Evolutionary conservation across 1,284 basidiomycete species (phyloP), one percentile per base, ranked within the genome.

Genomic region (Schizopora paradoxa): DNA sequence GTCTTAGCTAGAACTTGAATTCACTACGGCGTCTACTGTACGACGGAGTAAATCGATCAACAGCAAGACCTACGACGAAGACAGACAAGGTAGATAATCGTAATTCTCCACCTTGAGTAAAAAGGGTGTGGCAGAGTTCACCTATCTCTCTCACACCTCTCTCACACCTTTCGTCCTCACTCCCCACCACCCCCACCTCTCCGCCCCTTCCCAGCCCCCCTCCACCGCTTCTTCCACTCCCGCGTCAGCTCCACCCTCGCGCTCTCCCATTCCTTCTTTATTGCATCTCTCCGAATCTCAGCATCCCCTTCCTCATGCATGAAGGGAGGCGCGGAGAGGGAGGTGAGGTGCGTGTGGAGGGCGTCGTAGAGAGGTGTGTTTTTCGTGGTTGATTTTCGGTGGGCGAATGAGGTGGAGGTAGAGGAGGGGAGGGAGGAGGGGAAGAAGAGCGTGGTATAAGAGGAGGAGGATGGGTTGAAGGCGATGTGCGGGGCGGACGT

Each of bases 191-290:
- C 71, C 55, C 76, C 70, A 41, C 85, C 67, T 52, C 76, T 72
- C 56, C 74, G 76, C 31, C 79, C 68, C 59, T 85, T 85, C 45
- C 73, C 74, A n/a, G 86, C 89, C 60, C 92, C 89, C 46, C 84
- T 76, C 62, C 78, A 79, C 29, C 84, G 66, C 56, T 78, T 76
- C 67, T 91, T 92, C 86, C 86, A 93, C 45, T 79, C 86, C 47
- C 66, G 70, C 39, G 90, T 92, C 60, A 91, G 64, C 45, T 82
- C 79, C 1, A 72, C 70, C 58, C 82, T 83, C 32, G 72, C 67
- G 21, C 69, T 74, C 58, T 90, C 83, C 90, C 90, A 93, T 34
- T 73, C 65, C 56, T 70, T 70, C 45, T 73, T 71, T 53, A 90
- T 86, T 53, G 77, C 76, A 23, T 79, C 74, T 76, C 44, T 73